phyloP scores from a whole-genome alignment of 2,329 filamentous ascomycete species.

The Chaetomium sp. region DNA sequence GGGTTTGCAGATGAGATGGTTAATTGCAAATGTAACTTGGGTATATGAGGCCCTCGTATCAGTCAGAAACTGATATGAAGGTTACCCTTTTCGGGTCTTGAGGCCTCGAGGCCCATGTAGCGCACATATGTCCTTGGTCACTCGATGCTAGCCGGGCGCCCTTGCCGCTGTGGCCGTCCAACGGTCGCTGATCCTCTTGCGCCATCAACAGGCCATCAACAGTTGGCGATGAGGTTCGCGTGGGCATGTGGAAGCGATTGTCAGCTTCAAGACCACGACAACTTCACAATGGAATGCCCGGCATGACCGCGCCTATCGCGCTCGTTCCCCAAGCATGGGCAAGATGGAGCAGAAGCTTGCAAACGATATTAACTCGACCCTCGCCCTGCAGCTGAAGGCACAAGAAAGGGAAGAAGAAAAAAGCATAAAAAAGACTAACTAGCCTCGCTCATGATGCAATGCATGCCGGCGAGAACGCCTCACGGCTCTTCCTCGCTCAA shows the following conservation, averaged over 20 bases:
- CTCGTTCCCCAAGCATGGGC: background rate
- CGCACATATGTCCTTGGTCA: background rate
- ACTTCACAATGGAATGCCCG: background rate
- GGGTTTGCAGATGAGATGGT: constrained; percentile 5
- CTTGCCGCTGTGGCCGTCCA: background rate
- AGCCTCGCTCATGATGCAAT: background rate
- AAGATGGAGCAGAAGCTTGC: background rate
- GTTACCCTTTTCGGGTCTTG: background rate
- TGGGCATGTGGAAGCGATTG: background rate
- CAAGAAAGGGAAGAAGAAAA: background rate
- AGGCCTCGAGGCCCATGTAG: background rate
- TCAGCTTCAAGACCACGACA: background rate
- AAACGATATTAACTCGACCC: background rate
- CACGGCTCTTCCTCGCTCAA: constrained; percentile 39
- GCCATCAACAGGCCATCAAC: constrained; percentile 20
- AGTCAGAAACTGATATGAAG: background rate
- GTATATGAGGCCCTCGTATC: constrained; percentile 17
- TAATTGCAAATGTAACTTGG: background rate
- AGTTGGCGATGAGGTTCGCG: background rate
- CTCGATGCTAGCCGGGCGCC: background rate
- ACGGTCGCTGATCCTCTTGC: constrained; percentile 19
- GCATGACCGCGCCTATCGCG: constrained; percentile 6
- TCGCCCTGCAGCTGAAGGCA: background rate
- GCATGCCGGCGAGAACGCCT: constrained; percentile 24
- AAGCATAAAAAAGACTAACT: no score